Base-by-base conservation (phyloP, 805 yeast genomes). In the Lachancea cidri region DNA sequence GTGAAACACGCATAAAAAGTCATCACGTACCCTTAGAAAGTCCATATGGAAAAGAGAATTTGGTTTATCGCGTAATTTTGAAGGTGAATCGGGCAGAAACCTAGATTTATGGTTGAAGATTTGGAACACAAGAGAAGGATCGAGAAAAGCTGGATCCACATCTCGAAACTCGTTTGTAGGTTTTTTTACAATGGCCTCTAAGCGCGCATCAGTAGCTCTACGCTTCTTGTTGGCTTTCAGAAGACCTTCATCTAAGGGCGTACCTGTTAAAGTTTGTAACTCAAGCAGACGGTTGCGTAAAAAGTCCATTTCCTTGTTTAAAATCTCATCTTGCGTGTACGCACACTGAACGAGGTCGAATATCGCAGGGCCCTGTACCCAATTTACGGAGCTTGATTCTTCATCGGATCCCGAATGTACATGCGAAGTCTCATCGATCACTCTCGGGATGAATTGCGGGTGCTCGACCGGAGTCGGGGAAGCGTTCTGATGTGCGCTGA, bases 211-310 rank as follows among this genome's bases (percentile, higher is more conserved):
- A 11, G 16, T 11, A 6, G n/a, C n/a, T n/a, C n/a, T 11, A 6
- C 16, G n/a, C n/a, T 29, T 29, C 16, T 29, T 29, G 7, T 8
- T 29, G 16, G 14, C 6, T 11, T 16, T 25, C n/a, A 4, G 16
- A 8, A 52, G 44, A 38, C 52, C 45, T 7, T 53, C 37, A 6
- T 48, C 55, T 14, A 49, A 32, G 19, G 46, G 47, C 17, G 49
- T 54, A 5, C 63, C 59, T 9, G 64, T 58, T n/a, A 58, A 48
- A 9, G 54, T 57, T 41, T 57, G 57, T 35, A 60, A 48, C 43
- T 57, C 62, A 17, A 50, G 27, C 24, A 60, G 36, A 40, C 64
- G 52, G 14, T 50, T 43, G 38, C 47, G 56, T 32, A 59, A 45
- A 38, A 58, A 54, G 20, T 48, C 47, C 47, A 58, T 49, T 41